Evolutionary conservation across 331 rosid genomes (phyloP), one percentile per base, ranked within the genome.

Genomic region (Acacia pycnantha): DNA sequence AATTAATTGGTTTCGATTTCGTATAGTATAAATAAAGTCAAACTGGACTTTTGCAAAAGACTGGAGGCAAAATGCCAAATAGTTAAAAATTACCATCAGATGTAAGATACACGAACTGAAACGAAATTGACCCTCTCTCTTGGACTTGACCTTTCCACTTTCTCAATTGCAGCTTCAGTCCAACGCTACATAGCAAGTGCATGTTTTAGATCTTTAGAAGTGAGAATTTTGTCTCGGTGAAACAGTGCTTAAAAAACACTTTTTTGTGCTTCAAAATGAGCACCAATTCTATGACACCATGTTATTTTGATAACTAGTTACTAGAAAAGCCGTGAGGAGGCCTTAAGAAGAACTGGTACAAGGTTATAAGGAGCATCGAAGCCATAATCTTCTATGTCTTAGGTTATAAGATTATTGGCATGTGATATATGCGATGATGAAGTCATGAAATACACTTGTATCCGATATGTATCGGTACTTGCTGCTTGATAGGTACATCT

Each of bases 291-390:
- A 33, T 7, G 0, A 16, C 58, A 15, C 29, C 7, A 35, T 26
- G 21, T 24, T 18, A n/a, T 56, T 76, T 82, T 50, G 22, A 43
- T 33, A 8, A 37, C 41, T 37, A 37, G 41, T 37, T 37, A 70
- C 48, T 14, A 46, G 19, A 59, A 29, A 72, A 82, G 79, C 54
- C 31, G 82, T 76, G 79, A 65, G 26, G 68, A 70, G n/a, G n/a
- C 2, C 2, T 16, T 16, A 6, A 50, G 21, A 50, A 50, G n/a
- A 50, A 5, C 8, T 16, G 0, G 19, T 50, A 50, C 2, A 5
- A 50, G 19, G 21, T 16, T 50, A 50, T 2, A 41, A 41, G 46
- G 11, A 41, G 46, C 2, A 43, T 43, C 3, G 3, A 43, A 8
- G 12, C 12, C 0, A 43, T 10, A 43, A 10, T 13, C 46, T 43